phyloP scores from a whole-genome alignment of 2,329 filamentous ascomycete species.

The Emergomyces pasteurianus region DNA sequence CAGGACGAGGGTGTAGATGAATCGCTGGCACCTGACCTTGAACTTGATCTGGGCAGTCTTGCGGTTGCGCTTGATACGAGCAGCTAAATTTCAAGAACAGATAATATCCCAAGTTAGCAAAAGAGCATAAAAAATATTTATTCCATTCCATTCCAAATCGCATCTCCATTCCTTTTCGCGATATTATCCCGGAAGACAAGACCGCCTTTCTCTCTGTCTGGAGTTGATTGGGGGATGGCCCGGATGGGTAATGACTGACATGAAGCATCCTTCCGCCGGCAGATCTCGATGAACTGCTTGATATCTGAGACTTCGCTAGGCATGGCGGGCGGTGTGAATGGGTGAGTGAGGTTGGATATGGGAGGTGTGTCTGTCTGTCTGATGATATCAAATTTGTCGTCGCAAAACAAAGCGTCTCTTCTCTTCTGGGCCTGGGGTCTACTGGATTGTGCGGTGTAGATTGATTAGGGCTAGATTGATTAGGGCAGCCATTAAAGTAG shows the following conservation, averaged over 20 bases:
- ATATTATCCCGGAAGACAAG: background rate
- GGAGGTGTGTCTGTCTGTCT: background rate
- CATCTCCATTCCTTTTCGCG: background rate
- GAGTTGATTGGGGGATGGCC: background rate
- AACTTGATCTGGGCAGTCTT: constrained; percentile 93
- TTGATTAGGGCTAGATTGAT: constrained; percentile 16
- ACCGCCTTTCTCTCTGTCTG: background rate
- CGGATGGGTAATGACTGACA: constrained; percentile 54
- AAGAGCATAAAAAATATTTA: background rate
- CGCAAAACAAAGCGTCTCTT: constrained; percentile 7
- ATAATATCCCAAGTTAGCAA: background rate
- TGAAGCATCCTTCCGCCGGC: constrained; percentile 97
- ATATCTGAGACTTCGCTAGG: constrained; percentile 96
- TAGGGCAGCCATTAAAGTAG: background rate
- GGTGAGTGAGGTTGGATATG: background rate
- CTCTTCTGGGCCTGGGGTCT: constrained; percentile 8
- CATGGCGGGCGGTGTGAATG: constrained; percentile 60
- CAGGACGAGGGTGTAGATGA: constrained; percentile 96
- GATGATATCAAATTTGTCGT: constrained; percentile 9
- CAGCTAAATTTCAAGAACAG: constrained; percentile 43
- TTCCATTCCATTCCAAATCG: background rate
- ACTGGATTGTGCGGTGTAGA: constrained; percentile 7
- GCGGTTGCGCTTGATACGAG: constrained; percentile 93
- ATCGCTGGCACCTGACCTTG: constrained; percentile 97
- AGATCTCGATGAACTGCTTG: constrained; percentile 99